A percentile compares a stretch with the other conserved stretches of the same genome.
These are phyloP conservation scores for Simplicillium aogashimaense DNA, from an alignment of 2,329 filamentous ascomycete genomes.

Conservation along the genomic window DNA sequence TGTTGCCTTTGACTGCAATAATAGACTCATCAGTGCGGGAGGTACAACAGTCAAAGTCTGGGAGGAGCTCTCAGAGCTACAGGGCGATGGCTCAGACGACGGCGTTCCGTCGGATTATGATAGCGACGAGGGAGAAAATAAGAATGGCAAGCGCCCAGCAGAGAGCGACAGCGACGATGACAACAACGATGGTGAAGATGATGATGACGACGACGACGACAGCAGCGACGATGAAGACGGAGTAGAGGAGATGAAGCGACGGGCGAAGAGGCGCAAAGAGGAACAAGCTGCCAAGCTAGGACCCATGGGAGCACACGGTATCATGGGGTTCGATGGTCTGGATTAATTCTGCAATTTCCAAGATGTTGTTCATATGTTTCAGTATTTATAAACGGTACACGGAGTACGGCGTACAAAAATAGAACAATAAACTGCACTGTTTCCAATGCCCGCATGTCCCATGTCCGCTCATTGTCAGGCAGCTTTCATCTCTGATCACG, in stretches of 20 bases:
- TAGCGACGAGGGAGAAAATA: slow-evolving; percentile 27
- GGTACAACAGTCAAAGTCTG: slow-evolving; percentile 83
- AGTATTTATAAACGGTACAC: neutral
- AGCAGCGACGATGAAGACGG: slow-evolving; percentile 20
- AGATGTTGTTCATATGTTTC: neutral
- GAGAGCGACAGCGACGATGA: slow-evolving; percentile 37
- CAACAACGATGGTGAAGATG: slow-evolving; percentile 22
- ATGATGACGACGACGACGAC: slow-evolving; percentile 25
- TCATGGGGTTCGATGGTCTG: slow-evolving; percentile 38
- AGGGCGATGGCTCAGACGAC: slow-evolving; percentile 31
- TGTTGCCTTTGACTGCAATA: slow-evolving; percentile 74
- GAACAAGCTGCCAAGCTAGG: slow-evolving; percentile 32
- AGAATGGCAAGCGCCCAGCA: slow-evolving; percentile 34
- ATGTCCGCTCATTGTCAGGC: too few species aligned
- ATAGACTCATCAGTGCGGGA: slow-evolving; percentile 82
- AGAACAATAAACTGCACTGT: neutral
- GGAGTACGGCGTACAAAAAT: neutral
- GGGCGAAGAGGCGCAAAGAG: slow-evolving; percentile 32
- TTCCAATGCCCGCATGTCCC: too few species aligned
- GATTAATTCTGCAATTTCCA: slow-evolving; percentile 18
- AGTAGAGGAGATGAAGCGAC: slow-evolving; percentile 31
- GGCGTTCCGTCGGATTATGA: slow-evolving; percentile 38
- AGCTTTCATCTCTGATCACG: too few species aligned
- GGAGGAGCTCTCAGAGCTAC: slow-evolving; percentile 62
- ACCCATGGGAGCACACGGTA: slow-evolving; percentile 39